These are phyloP conservation scores for Chaetoceros tenuissimus DNA, from an alignment of 108 stramenopile species.

Conservation along the genomic window DNA sequence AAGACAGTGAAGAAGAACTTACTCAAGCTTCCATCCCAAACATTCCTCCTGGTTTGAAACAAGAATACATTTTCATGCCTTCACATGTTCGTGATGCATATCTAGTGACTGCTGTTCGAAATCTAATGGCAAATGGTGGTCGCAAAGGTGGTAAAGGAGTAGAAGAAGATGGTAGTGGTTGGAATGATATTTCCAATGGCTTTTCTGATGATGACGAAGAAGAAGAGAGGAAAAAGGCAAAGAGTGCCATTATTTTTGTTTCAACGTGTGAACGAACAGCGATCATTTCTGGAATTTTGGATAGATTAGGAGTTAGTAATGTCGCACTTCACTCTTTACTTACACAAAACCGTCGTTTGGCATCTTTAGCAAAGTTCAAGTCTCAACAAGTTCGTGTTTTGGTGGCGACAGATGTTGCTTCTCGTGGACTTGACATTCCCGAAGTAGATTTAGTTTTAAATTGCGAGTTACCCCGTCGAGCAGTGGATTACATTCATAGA, in stretches of 20 bases:
- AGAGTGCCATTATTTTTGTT: slow-evolving; percentile 91
- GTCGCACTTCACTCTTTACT: slow-evolving; percentile 90
- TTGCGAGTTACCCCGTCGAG: slow-evolving; percentile 88
- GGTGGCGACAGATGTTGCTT: slow-evolving; percentile 97
- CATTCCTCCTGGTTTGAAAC: slow-evolving; percentile 80
- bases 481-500: slow-evolving; percentile 94
- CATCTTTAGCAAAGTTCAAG: slow-evolving; percentile 88
- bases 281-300: slow-evolving; percentile 80
- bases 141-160: slow-evolving; percentile 20
- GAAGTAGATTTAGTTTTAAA: slow-evolving; percentile 95
- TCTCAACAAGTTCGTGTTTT: slow-evolving; percentile 81
- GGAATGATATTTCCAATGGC: slow-evolving; percentile 18
- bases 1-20: background rate
- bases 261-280: slow-evolving; percentile 92
- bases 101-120: slow-evolving; percentile 60
- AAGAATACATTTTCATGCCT: slow-evolving; percentile 97
- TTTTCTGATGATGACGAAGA: slow-evolving; percentile 39
- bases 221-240: slow-evolving; percentile 39
- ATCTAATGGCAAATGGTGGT: slow-evolving; percentile 71
- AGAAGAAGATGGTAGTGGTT: slow-evolving; percentile 11
- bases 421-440: slow-evolving; percentile 95
- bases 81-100: slow-evolving; percentile 80
- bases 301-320: slow-evolving; percentile 80
- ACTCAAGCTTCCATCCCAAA: slow-evolving; percentile 37
- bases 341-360: slow-evolving; percentile 83